Percentiles rank a stretch among this genome's conserved stretches.
These are phyloP conservation scores for Capronia coronata DNA, from an alignment of 2,329 filamentous ascomycete genomes.

Conservation along the genomic window DNA sequence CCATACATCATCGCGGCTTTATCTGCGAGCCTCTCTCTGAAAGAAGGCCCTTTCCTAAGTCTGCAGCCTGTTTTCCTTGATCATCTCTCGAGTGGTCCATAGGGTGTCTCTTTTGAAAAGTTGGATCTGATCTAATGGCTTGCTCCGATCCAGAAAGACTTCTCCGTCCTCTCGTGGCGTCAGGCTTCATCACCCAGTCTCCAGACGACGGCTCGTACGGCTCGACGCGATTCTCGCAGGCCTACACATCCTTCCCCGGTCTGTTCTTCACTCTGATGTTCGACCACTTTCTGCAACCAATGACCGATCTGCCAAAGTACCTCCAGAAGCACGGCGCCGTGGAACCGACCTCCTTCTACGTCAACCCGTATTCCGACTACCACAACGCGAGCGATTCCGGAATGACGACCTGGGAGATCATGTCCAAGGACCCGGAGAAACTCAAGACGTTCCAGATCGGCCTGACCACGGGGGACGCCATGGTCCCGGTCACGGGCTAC, in stretches of 20 bases:
- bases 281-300: constrained; percentile 14
- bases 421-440: constrained; percentile 27
- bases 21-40: too few species aligned
- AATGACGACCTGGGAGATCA: constrained; percentile 28
- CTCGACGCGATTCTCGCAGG: constrained; percentile 14
- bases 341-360: constrained; percentile 14
- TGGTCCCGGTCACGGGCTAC: constrained; percentile 13
- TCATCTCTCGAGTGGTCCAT: too few species aligned
- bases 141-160: constrained; percentile 19
- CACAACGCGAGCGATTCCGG: constrained; percentile 12
- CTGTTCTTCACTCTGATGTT: constrained; percentile 20
- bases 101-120: too few species aligned
- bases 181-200: constrained; percentile 14
- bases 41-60: too few species aligned
- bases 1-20: too few species aligned
- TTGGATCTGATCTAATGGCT: too few species aligned
- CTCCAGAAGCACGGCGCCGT: constrained; percentile 8
- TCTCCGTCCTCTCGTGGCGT: constrained; percentile 13
- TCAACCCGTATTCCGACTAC: constrained; percentile 9
- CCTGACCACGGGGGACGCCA: constrained; percentile 15
- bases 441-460: constrained; percentile 30
- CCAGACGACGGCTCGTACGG: constrained; percentile 11
- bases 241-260: constrained; percentile 15
- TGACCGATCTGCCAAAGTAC: constrained; percentile 14
- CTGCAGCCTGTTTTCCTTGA: too few species aligned